Evolutionary conservation across 73 alveolate species (phyloP).

Genomic region (Paramecium biaurelia): DNA sequence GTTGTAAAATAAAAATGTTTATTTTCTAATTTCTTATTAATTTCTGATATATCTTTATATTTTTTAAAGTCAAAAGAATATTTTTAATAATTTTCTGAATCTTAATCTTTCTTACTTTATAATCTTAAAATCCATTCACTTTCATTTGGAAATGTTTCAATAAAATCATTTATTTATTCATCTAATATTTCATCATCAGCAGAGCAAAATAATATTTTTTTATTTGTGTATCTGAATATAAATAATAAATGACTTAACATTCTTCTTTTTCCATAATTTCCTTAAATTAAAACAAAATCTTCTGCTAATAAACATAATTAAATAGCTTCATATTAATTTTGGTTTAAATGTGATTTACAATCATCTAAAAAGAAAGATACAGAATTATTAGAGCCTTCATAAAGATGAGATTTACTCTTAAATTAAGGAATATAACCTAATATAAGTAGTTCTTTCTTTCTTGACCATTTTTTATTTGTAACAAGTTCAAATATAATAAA

Average conservation of each 20-base stretch:
- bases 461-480: not conserved
- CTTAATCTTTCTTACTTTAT: not conserved
- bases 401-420: not conserved
- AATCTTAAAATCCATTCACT: not conserved
- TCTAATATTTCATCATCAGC: not conserved
- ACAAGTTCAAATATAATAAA: not conserved
- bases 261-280: not conserved
- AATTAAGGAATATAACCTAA: not conserved
- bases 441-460: not conserved
- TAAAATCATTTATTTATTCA: not conserved
- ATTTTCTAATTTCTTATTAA: not conserved
- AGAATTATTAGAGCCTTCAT: not conserved
- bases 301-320: not conserved
- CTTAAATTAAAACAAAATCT: constrained; percentile 1
- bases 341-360: not conserved
- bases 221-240: not conserved
- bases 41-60: not conserved
- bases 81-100: not conserved
- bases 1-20: not conserved
- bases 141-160: not conserved
- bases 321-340: not conserved
- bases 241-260: not conserved
- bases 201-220: not conserved
- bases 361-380: not conserved
- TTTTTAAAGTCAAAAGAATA: not conserved